These are phyloP conservation scores for Xylariaceae sp. DNA, from an alignment of 2,329 filamentous ascomycete genomes.

Conservation along the genomic window DNA sequence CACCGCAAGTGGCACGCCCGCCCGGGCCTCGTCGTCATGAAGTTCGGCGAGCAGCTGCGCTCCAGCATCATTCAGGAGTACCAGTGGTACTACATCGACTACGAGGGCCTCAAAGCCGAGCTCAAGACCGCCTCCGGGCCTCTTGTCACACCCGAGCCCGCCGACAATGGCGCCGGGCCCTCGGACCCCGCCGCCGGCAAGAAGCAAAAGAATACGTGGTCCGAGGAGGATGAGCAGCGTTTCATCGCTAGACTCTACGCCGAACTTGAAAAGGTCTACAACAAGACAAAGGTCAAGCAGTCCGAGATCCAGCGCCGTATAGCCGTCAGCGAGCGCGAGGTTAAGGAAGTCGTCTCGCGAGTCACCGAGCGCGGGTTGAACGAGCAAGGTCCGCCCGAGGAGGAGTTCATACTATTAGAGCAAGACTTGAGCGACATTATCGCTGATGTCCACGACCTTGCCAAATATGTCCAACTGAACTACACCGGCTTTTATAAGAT, in stretches of 20 bases:
- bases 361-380: slow-evolving; percentile 61
- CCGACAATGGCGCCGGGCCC: slow-evolving; percentile 37
- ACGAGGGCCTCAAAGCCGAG: slow-evolving; percentile 85
- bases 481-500: slow-evolving; percentile 99
- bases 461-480: slow-evolving; percentile 97
- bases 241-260: slow-evolving; percentile 85
- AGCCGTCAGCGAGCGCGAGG: slow-evolving; percentile 80
- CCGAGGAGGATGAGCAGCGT: slow-evolving; percentile 82
- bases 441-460: slow-evolving; percentile 94
- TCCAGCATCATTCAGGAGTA: slow-evolving; percentile 96
- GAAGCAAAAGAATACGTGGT: slow-evolving; percentile 63
- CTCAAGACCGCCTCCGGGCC: slow-evolving; percentile 69
- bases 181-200: slow-evolving; percentile 29
- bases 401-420: slow-evolving; percentile 91
- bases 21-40: slow-evolving; percentile 60
- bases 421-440: slow-evolving; percentile 97
- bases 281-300: slow-evolving; percentile 94
- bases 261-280: slow-evolving; percentile 96
- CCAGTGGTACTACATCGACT: slow-evolving; percentile 97
- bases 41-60: slow-evolving; percentile 94
- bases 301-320: slow-evolving; percentile 93
- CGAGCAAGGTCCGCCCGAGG: slow-evolving; percentile 67
- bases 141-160: slow-evolving; percentile 19
- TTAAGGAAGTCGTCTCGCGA: slow-evolving; percentile 73
- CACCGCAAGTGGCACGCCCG: slow-evolving; percentile 27